Evolutionary conservation across 2,329 filamentous ascomycete species (phyloP), one percentile per base, ranked within the genome.

Genomic region (Phialocephala subalpina): DNA sequence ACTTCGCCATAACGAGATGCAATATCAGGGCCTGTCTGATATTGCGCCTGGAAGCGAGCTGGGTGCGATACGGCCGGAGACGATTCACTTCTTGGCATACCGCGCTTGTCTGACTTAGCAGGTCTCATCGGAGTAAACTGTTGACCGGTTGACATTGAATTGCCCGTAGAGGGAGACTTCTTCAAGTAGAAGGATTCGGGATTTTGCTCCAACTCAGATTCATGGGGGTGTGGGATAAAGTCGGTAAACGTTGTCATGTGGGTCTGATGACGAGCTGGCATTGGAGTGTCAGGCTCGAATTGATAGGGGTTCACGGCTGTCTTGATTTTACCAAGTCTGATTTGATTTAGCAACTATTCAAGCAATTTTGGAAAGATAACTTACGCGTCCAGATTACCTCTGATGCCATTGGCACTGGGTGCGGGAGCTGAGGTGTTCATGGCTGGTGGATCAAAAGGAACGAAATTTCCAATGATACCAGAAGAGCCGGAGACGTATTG

Each of bases 241-340:
- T 73, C 73, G 22, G 69, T 66, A 22, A 74, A 70, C 20, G 62
- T 71, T 9, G 73, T 73, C 49, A 73, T 69, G 47, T 60, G 70
- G 14, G 57, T 40, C 14, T 64, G 49, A 16, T 27, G 25, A 29
- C 25, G 49, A 40, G 65, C 36, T 16, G 64, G 22, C 53, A 64
- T 53, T 14, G 68, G 70, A n/a, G 73, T 69, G 9, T 66, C 67
- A 14, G 73, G 72, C 58, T 77, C 75, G 42, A 77, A 76, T 58
- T 73, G 67, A 53, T 73, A 73, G 16, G 68, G 71, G 33, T 70
- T 72, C 16, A 27, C 12, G 40, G 40, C 33, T 40, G 40, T 73
- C 70, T 29, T 35, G 16, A 38, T 40, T 38, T 62, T 59, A 22
- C 58, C 63, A 33, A 56, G 53, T 27, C 52, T 57, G 12, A 29